These are phyloP conservation scores for Candida methanosorbosa DNA, from an alignment of 805 yeast genomes.

Conservation along the genomic window DNA sequence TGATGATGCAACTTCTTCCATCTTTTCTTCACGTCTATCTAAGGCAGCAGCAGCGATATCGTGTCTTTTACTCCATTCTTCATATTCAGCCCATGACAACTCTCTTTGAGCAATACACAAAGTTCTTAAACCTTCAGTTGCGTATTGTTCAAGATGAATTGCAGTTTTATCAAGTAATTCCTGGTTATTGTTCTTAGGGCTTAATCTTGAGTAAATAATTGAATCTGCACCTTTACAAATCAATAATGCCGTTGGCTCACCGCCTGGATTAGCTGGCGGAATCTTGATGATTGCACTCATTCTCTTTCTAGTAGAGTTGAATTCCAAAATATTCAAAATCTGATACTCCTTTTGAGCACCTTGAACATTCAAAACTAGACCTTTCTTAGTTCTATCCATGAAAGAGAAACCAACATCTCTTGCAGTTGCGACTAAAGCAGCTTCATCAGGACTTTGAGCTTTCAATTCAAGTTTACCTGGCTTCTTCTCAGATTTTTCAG, in stretches of 20 bases:
- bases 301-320: slow-evolving; percentile 75
- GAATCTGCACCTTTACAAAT: slow-evolving; percentile 74
- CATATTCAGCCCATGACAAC: slow-evolving; percentile 35
- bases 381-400: slow-evolving; percentile 56
- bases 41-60: slow-evolving; percentile 49
- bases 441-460: slow-evolving; percentile 85
- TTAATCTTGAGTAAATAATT: slow-evolving; percentile 45
- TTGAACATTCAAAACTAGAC: slow-evolving; percentile 58
- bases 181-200: slow-evolving; percentile 25
- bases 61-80: slow-evolving; percentile 47
- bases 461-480: slow-evolving; percentile 49
- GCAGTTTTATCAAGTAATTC: slow-evolving; percentile 48
- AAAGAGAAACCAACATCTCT: slow-evolving; percentile 69
- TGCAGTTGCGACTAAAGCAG: slow-evolving; percentile 77
- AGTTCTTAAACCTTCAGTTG: slow-evolving; percentile 73
- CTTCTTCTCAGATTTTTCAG: slow-evolving; percentile 55
- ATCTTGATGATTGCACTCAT: slow-evolving; percentile 67
- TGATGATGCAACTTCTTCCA: slow-evolving; percentile 68
- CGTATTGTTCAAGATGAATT: slow-evolving; percentile 55
- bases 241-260: slow-evolving; percentile 46
- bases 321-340: slow-evolving; percentile 62
- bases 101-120: slow-evolving; percentile 58
- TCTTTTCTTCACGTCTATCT: slow-evolving; percentile 51
- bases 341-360: slow-evolving; percentile 67
- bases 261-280: slow-evolving; percentile 37